phyloP scores from a whole-genome alignment of 1,284 basidiomycete genomes.

The Agroathelia rolfsii region DNA sequence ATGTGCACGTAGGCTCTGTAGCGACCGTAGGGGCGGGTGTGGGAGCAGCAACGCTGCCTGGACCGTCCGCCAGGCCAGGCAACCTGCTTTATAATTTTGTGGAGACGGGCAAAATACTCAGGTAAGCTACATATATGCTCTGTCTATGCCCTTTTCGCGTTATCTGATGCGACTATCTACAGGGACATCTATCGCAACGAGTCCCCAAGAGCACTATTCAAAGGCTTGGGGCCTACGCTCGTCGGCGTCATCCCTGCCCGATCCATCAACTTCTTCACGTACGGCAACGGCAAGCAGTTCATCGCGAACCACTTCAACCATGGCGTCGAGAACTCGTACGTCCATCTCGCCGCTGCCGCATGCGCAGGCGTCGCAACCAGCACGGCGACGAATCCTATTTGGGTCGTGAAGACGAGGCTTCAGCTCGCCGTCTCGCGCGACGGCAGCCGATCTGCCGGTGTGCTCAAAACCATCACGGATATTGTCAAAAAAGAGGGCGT shows the following conservation, averaged over 20 bases:
- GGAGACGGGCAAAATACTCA: constrained; percentile 85
- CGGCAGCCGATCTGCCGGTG: constrained; percentile 38
- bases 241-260: constrained; percentile 93
- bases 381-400: constrained; percentile 93
- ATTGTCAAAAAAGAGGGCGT: constrained; percentile 82
- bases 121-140: constrained; percentile 36
- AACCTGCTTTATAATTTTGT: constrained; percentile 87
- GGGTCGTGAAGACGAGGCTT: constrained; percentile 95
- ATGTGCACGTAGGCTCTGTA: constrained; percentile 31
- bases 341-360: constrained; percentile 85
- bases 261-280: constrained; percentile 97
- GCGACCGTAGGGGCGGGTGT: constrained; percentile 33
- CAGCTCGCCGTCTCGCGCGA: constrained; percentile 47
- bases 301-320: constrained; percentile 79
- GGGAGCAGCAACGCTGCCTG: constrained; percentile 32
- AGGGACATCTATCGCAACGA: constrained; percentile 90
- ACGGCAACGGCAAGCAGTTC: constrained; percentile 92
- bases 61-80: constrained; percentile 29
- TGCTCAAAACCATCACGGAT: constrained; percentile 52
- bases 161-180: constrained; percentile 5
- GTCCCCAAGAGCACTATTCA: constrained; percentile 86
- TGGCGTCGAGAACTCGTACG: constrained; percentile 74
- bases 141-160: constrained; percentile 1
- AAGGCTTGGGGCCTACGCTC: constrained; percentile 88
- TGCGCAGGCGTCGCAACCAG: constrained; percentile 81